Evolutionary conservation across 768 basidiomycete species (phyloP).

Genomic region (Dentipellis sp.): DNA sequence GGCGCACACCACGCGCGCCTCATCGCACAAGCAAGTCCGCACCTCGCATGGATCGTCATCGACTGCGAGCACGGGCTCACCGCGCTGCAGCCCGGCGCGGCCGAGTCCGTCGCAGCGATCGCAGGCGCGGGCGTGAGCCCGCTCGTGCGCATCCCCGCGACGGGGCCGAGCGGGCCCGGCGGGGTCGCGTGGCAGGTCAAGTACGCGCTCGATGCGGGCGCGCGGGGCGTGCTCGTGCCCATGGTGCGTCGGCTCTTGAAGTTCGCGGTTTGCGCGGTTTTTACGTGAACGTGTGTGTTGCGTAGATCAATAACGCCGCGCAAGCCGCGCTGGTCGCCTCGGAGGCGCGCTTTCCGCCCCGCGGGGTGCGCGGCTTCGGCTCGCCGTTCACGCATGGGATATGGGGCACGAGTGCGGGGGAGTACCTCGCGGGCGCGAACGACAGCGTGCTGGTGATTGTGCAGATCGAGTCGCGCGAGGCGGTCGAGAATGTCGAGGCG

Average conservation of each 20-base stretch:
- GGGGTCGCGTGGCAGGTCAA: conserved; percentile 65
- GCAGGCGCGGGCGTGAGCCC: conserved; percentile 42
- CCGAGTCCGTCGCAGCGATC: conserved; percentile 48
- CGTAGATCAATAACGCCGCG: conserved; percentile 44
- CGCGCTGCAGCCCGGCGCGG: conserved; percentile 43
- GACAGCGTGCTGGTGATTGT: conserved; percentile 25
- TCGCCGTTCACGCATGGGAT: conserved; percentile 50
- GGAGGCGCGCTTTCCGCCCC: conserved; percentile 54
- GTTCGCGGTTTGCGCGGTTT: not conserved
- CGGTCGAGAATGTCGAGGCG: conserved; percentile 30
- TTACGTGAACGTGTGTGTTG: too few species aligned
- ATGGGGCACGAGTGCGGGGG: conserved; percentile 42
- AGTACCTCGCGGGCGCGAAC: conserved; percentile 45
- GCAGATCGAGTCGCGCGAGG: conserved; percentile 35
- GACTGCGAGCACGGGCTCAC: conserved; percentile 65
- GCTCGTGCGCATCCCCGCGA: conserved; percentile 56
- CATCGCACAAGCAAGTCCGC: conserved; percentile 41
- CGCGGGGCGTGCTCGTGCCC: conserved; percentile 54
- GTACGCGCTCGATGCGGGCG: conserved; percentile 59
- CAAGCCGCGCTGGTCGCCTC: conserved; percentile 48
- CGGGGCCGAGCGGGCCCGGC: conserved; percentile 27
- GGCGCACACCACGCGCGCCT: conserved; percentile 50
- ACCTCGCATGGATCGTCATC: conserved; percentile 55
- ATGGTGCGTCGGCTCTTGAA: conserved; percentile 37
- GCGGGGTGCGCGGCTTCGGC: conserved; percentile 56